Conservation (phyloP, 73 alveolate genomes). For the Breviolum minutum region DNA sequence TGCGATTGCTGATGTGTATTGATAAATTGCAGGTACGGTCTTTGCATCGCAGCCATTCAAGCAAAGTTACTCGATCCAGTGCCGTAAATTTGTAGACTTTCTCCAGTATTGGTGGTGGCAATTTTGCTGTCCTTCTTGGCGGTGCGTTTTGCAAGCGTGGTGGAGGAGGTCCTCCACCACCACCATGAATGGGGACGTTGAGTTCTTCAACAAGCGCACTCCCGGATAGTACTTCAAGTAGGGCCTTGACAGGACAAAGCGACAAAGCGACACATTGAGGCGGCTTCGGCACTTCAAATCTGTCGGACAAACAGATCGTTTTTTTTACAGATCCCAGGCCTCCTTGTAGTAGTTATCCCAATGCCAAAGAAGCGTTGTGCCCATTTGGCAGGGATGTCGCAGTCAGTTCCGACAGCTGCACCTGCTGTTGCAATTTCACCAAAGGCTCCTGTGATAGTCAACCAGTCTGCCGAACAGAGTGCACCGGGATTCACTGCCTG, state of each 20-base stretch:
- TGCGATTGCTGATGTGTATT: too few relatives aligned
- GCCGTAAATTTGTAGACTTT: not conserved
- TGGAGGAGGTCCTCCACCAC: not conserved
- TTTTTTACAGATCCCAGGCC: not conserved
- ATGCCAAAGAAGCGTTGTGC: not conserved
- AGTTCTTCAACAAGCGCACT: not conserved
- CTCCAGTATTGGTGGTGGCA: not conserved
- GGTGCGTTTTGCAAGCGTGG: not conserved
- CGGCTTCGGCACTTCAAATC: too few relatives aligned
- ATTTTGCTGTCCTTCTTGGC: not conserved
- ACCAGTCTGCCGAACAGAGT: conserved; percentile 65
- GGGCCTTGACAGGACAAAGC: not conserved
- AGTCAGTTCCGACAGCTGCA: conserved; percentile 45
- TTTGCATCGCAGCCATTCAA: not conserved
- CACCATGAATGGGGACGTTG: not conserved
- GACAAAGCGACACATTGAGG: too few relatives aligned
- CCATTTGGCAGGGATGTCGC: conserved; percentile 6
- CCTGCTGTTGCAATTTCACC: conserved; percentile 55
- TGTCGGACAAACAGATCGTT: not conserved
- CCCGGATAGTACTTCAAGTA: conserved; percentile 19
- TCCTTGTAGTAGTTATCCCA: not conserved
- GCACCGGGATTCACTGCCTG: conserved; percentile 63
- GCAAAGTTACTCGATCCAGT: not conserved
- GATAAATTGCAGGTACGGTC: too few relatives aligned
- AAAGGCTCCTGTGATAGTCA: conserved; percentile 26